A percentile compares a stretch with the other conserved stretches of the same genome.
These are phyloP conservation scores for Paraphaeosphaeria sporulosa DNA, from an alignment of 2,329 filamentous ascomycete species.

Conservation along the genomic window DNA sequence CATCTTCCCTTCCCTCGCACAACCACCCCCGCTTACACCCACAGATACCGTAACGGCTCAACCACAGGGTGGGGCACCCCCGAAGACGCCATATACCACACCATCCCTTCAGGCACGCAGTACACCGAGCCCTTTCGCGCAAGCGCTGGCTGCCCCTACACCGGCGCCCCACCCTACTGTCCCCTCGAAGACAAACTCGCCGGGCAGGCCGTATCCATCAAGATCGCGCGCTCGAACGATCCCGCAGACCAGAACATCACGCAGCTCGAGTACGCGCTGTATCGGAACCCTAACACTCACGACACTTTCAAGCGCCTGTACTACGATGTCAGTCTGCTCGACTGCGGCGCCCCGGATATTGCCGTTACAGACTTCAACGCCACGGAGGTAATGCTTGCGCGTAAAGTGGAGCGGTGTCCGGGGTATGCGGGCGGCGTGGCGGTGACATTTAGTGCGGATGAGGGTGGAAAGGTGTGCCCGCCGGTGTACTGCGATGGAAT, in stretches of 20 bases:
- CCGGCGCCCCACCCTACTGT: conserved; percentile 6
- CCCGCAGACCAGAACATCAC: conserved; percentile 7
- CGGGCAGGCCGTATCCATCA: conserved; percentile 22
- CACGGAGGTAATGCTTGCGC: conserved; percentile 9
- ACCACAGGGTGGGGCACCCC: conserved; percentile 4
- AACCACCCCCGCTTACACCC: background rate
- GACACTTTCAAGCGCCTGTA: conserved; percentile 13
- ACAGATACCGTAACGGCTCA: background rate
- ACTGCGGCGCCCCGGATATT: conserved; percentile 13
- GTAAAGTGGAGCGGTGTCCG: conserved; percentile 25
- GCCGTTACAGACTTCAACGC: conserved; percentile 18
- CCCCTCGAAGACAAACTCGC: conserved; percentile 18
- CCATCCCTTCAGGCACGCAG: background rate
- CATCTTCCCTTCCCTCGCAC: too few relatives aligned
- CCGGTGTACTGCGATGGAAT: conserved; percentile 20
- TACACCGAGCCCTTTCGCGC: conserved; percentile 19
- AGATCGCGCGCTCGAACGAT: conserved; percentile 11
- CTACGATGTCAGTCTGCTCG: conserved; percentile 19
- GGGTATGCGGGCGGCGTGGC: conserved; percentile 25
- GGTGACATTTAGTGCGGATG: conserved; percentile 17
- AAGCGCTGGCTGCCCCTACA: conserved; percentile 3
- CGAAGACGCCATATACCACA: conserved; percentile 6
- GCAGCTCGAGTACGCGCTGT: conserved; percentile 24
- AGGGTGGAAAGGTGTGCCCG: conserved; percentile 14
- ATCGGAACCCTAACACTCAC: background rate